Percentiles rank a stretch among this genome's conserved stretches.
phyloP scores from a whole-genome alignment of 768 basidiomycete species.

The Floccularia luteovirens region DNA sequence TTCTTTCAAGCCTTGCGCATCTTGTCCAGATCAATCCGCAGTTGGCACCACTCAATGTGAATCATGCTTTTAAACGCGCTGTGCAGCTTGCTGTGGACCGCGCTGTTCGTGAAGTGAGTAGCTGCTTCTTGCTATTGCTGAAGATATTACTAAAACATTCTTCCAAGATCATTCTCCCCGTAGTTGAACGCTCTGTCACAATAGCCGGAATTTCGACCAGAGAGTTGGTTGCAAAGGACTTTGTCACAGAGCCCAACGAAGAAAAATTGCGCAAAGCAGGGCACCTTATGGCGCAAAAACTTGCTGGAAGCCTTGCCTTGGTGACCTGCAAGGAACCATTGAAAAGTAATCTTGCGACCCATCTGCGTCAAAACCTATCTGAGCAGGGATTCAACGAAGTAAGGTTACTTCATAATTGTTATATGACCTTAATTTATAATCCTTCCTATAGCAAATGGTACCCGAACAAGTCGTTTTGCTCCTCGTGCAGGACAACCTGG shows the following conservation, averaged over 20 bases:
- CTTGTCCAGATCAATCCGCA: constrained; percentile 75
- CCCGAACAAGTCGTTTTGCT: constrained; percentile 73
- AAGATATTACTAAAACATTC: constrained; percentile 5
- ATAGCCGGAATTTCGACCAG: constrained; percentile 97
- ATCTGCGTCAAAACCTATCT: constrained; percentile 73
- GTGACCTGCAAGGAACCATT: constrained; percentile 98
- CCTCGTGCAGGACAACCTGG: constrained; percentile 87
- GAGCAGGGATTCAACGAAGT: constrained; percentile 92
- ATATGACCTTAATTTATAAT: constrained; percentile 5
- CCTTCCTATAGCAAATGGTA: constrained; percentile 47
- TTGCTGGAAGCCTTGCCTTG: constrained; percentile 91
- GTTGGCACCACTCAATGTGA: constrained; percentile 65
- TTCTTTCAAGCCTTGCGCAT: constrained; percentile 61
- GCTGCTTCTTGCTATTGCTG: constrained; percentile 1
- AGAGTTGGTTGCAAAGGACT: constrained; percentile 93
- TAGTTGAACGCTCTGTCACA: constrained; percentile 96
- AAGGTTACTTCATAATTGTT: constrained; percentile 5
- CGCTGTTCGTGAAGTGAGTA: constrained; percentile 82
- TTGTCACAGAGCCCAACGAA: constrained; percentile 87
- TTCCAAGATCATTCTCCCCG: constrained; percentile 83
- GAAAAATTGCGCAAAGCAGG: constrained; percentile 87
- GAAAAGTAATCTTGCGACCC: constrained; percentile 83
- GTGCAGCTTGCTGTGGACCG: constrained; percentile 88
- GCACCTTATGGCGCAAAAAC: constrained; percentile 93
- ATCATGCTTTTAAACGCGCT: constrained; percentile 83